Evolutionary conservation across 192 early-diverging fungal genomes (phyloP), one percentile per base, ranked within the genome.

Genomic region (Irineochytrium annulatum): DNA sequence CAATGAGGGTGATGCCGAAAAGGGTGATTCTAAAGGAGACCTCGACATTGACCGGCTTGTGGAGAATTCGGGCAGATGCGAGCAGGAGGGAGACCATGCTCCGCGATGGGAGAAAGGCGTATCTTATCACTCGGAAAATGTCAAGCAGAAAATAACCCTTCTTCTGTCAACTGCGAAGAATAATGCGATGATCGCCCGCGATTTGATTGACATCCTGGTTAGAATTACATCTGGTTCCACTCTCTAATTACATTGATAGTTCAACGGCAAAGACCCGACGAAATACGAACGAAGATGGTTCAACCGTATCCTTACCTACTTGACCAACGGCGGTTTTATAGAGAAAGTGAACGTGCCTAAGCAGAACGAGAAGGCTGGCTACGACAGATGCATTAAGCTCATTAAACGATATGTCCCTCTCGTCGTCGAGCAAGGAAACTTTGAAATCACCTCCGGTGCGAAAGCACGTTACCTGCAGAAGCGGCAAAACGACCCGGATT

Each of bases 201-300:
- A 84, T 64, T 48, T 86, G 31, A 75, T 73, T 45, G 73, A 72
- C 19, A 77, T 77, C 11, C 69, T 86, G 69, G 82, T 84, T 72
- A 29, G 75, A 16, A 22, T n/a, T 31, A 5, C 19, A 31, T 19
- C n/a, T 26, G 14, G 11, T 58, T 52, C 19, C 33, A 16, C 16
- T 68, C 44, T 56, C 46, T 28, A 29, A 1, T 34, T n/a, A 43
- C 33, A 33, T 31, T 57, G 22, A 24, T 69, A 52, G 43, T 67
- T 62, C 43, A 45, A 31, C 63, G n/a, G n/a, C n/a, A n/a, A 57
- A 46, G 65, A 60, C 29, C 63, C 41, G 16, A 43, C 29, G 27
- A 54, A 20, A 35, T 28, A 37, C 27, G 63, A 70, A 32, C 78
- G 80, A 32, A 72, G 75, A 35, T 86, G 78, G 79, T 86, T 85